These are phyloP conservation scores for Phytophthora europaea DNA, from an alignment of 352 stramenopile species.

Conservation along the genomic window DNA sequence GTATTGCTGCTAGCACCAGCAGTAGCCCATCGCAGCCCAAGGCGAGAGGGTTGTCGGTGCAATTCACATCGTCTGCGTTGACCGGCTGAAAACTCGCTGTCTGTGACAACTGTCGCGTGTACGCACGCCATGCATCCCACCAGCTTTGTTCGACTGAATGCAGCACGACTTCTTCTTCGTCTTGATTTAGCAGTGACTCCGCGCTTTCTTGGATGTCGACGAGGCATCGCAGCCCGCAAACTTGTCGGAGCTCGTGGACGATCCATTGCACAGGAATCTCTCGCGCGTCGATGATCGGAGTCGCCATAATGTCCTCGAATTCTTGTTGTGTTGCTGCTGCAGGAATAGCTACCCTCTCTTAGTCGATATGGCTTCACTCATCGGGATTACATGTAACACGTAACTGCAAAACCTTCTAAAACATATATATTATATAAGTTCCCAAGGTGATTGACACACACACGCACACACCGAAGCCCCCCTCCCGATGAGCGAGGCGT, in stretches of 20 bases:
- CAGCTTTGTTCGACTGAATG: background rate
- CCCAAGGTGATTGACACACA: background rate
- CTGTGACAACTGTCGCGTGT: background rate
- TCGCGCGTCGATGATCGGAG: slow-evolving; percentile 3
- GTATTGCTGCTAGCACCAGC: slow-evolving; percentile 3
- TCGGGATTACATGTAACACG: background rate
- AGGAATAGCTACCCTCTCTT: slow-evolving; percentile 12
- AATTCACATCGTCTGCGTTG: background rate
- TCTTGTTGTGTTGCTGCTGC: background rate
- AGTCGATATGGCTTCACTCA: slow-evolving; percentile 24
- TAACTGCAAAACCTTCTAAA: slow-evolving; percentile 8
- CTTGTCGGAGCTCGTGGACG: slow-evolving; percentile 1
- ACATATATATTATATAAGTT: slow-evolving; percentile 9
- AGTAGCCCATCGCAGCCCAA: slow-evolving; percentile 19
- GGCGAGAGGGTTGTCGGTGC: slow-evolving; percentile 1
- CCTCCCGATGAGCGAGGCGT: slow-evolving; percentile 42
- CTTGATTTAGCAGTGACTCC: background rate
- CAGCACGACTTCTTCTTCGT: slow-evolving; percentile 8
- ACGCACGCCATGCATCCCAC: slow-evolving; percentile 9
- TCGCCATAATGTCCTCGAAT: background rate
- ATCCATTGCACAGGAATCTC: slow-evolving; percentile 26
- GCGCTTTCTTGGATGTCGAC: slow-evolving; percentile 1
- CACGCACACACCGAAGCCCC: slow-evolving; percentile 1
- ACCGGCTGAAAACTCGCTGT: background rate
- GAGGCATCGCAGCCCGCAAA: background rate